Conservation (phyloP, 345 rosid species). For the Dipteronia dyeriana region DNA sequence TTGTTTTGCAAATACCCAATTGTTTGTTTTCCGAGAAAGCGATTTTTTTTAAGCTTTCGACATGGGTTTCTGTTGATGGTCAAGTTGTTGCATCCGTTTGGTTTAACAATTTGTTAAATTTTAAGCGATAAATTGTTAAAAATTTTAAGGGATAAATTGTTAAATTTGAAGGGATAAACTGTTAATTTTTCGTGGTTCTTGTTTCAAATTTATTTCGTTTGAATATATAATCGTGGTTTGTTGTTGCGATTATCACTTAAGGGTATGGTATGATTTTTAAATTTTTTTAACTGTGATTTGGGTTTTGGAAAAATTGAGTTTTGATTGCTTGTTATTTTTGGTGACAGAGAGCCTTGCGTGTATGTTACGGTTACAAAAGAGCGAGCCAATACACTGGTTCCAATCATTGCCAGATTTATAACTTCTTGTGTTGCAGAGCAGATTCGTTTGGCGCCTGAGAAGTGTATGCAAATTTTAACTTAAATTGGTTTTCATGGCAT, state of each 20-base stretch:
- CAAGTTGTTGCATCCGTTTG: not conserved
- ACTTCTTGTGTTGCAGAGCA: constrained; percentile 63
- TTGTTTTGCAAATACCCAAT: not conserved
- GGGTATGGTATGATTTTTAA: not conserved
- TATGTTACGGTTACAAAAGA: constrained; percentile 50
- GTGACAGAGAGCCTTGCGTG: constrained; percentile 53
- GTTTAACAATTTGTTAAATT: not conserved
- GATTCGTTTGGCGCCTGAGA: constrained; percentile 71
- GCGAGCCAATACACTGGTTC: constrained; percentile 45
- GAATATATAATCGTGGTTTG: not conserved
- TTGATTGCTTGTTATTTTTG: constrained; percentile 1
- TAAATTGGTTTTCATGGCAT: not conserved
- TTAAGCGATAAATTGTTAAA: too few relatives aligned
- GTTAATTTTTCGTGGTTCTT: not conserved
- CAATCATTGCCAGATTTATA: constrained; percentile 57
- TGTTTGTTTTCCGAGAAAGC: constrained; percentile 17
- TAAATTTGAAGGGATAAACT: not conserved
- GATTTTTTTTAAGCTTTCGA: not conserved
- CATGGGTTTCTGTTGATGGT: not conserved
- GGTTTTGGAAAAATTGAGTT: constrained; percentile 4
- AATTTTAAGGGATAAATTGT: too few relatives aligned
- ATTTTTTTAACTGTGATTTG: not conserved
- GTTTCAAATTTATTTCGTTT: not conserved
- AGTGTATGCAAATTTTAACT: constrained; percentile 48
- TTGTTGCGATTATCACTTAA: not conserved